phyloP scores from a whole-genome alignment of 2,329 filamentous ascomycete species.

The Fusarium algeriense region DNA sequence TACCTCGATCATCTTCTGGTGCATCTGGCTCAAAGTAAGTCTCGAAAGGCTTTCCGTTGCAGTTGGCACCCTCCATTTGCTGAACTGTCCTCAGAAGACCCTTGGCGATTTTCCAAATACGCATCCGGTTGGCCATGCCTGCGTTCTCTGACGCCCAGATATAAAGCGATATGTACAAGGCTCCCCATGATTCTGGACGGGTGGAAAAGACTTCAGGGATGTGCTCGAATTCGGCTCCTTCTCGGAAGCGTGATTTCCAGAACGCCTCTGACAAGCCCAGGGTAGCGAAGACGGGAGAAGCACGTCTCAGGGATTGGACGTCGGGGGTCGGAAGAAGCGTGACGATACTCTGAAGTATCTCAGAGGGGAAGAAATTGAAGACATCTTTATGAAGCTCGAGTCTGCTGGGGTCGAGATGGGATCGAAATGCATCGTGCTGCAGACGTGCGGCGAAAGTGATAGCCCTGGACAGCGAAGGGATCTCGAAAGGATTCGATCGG shows the following conservation, averaged over 20 bases:
- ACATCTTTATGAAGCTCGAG: neutral
- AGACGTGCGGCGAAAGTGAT: conserved; percentile 1
- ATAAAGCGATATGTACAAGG: neutral
- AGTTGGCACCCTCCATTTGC: neutral
- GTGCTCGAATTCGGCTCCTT: conserved; percentile 18
- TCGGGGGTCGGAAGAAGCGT: conserved; percentile 10
- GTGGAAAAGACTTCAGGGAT: conserved; percentile 8
- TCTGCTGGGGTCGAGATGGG: neutral
- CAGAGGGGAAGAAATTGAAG: conserved; percentile 20
- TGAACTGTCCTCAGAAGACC: neutral
- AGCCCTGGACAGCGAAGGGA: conserved; percentile 5
- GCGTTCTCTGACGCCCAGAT: neutral
- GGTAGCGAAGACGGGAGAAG: conserved; percentile 23
- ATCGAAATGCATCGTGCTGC: conserved; percentile 6
- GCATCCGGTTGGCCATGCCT: neutral
- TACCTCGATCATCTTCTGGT: too few relatives aligned
- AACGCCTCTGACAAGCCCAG: conserved; percentile 22
- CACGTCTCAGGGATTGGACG: conserved; percentile 26
- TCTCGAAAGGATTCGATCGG: conserved; percentile 7
- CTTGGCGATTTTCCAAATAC: neutral
- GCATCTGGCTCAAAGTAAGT: neutral
- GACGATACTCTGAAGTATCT: conserved; percentile 25
- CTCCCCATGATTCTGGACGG: conserved; percentile 22
- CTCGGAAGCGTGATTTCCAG: conserved; percentile 30
- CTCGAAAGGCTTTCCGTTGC: neutral